Percentiles rank a stretch among this genome's conserved stretches.
These are phyloP conservation scores for Hypoxylon perforatum DNA, from an alignment of 495 filamentous ascomycete genomes.

Conservation along the genomic window DNA sequence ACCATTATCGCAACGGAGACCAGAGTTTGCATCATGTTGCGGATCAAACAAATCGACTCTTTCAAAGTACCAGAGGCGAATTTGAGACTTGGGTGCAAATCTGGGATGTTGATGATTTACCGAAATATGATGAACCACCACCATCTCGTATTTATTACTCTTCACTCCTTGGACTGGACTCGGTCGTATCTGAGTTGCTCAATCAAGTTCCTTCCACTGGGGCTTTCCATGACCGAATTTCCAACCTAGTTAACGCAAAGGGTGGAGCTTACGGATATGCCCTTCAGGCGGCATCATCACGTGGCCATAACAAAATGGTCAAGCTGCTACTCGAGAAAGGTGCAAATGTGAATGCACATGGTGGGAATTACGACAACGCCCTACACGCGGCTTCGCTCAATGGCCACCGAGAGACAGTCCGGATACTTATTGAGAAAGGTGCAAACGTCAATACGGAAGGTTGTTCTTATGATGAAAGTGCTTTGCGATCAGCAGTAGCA, in stretches of 20 bases:
- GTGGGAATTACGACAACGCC: slow-evolving; percentile 33
- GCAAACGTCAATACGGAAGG: slow-evolving; percentile 1
- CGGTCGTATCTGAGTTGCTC: too few relatives aligned
- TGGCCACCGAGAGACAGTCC: slow-evolving; percentile 25
- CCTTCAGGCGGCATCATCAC: slow-evolving; percentile 32
- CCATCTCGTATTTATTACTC: too few relatives aligned
- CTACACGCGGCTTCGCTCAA: slow-evolving; percentile 32
- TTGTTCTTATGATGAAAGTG: slow-evolving; percentile 23
- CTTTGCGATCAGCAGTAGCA: slow-evolving; percentile 33
- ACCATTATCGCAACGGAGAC: not conserved
- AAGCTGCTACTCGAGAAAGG: slow-evolving; percentile 11
- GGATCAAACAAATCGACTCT: not conserved
- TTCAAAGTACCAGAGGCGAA: not conserved
- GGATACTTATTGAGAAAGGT: slow-evolving; percentile 11
- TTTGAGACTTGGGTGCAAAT: slow-evolving; percentile 3
- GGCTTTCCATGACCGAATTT: too few relatives aligned
- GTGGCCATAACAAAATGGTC: slow-evolving; percentile 31
- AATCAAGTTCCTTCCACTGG: too few relatives aligned
- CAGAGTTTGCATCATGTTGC: not conserved
- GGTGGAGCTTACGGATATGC: slow-evolving; percentile 23
- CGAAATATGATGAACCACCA: too few relatives aligned
- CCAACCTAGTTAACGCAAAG: not conserved
- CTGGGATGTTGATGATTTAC: too few relatives aligned
- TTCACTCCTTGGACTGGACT: too few relatives aligned
- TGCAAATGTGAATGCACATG: slow-evolving; percentile 40